These are phyloP conservation scores for Monosporozyma yasuniensis DNA, from an alignment of 805 yeast genomes.

Conservation along the genomic window DNA sequence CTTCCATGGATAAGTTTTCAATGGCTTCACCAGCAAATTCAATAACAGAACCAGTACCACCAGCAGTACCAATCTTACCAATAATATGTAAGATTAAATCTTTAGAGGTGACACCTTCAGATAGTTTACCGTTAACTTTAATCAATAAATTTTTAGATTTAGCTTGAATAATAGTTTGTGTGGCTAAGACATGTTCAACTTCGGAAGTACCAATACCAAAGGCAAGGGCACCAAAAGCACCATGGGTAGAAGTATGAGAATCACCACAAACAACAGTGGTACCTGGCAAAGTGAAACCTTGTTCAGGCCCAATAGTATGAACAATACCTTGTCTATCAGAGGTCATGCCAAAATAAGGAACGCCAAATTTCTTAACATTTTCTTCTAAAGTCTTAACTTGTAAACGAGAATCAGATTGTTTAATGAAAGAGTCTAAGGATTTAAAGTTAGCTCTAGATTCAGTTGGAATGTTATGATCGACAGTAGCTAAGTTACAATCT, in stretches of 20 bases:
- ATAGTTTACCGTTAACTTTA: conserved; percentile 71
- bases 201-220: conserved; percentile 99
- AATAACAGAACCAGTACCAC: conserved; percentile 96
- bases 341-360: conserved; percentile 93
- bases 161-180: conserved; percentile 90
- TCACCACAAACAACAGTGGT: conserved; percentile 99
- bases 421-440: conserved; percentile 68
- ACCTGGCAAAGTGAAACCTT: conserved; percentile 97
- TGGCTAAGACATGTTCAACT: conserved; percentile 97
- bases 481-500: conserved; percentile 91
- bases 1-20: conserved; percentile 86
- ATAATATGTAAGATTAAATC: conserved; percentile 91
- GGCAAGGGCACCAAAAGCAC: conserved; percentile 96
- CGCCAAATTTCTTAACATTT: conserved; percentile 82
- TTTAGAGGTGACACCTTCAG: conserved; percentile 90
- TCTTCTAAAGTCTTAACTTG: conserved; percentile 90
- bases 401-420: conserved; percentile 83
- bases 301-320: conserved; percentile 98
- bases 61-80: conserved; percentile 97
- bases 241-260: conserved; percentile 97
- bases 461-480: conserved; percentile 98
- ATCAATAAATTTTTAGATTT: conserved; percentile 95
- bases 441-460: conserved; percentile 69
- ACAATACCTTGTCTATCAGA: conserved; percentile 97
- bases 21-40: conserved; percentile 97